A percentile compares a stretch with the other conserved stretches of the same genome.
phyloP scores from a whole-genome alignment of 805 yeast species.

The Tanozyma kutaoensis region DNA sequence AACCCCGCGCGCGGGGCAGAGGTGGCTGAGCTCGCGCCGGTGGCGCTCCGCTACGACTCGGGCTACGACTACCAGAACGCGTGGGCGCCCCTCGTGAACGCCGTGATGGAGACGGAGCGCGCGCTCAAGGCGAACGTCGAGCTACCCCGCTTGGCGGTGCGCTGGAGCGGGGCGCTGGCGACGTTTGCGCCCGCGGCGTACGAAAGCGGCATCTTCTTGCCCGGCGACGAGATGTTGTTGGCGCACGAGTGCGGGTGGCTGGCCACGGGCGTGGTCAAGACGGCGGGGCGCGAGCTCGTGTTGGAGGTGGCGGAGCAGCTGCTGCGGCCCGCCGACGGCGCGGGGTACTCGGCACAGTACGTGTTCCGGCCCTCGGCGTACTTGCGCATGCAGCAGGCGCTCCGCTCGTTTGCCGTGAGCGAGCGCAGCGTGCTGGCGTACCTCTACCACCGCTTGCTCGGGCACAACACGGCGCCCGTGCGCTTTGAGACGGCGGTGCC shows the following conservation, averaged over 20 bases:
- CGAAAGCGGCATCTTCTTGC: slow-evolving; percentile 48
- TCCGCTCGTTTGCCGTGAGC: slow-evolving; percentile 57
- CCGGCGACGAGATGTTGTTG: no score
- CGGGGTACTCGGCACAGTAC: slow-evolving; percentile 72
- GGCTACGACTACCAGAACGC: slow-evolving; percentile 78
- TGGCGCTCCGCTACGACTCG: slow-evolving; percentile 64
- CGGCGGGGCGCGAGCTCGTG: slow-evolving; percentile 76
- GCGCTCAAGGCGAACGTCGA: slow-evolving; percentile 39
- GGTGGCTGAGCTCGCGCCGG: slow-evolving; percentile 55
- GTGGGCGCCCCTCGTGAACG: slow-evolving; percentile 70
- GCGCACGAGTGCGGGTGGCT: no score
- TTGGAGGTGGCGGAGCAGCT: no score
- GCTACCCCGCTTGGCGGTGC: slow-evolving; percentile 3
- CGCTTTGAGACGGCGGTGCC: slow-evolving; percentile 56
- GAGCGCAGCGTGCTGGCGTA: slow-evolving; percentile 59
- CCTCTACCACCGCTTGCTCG: slow-evolving; percentile 66
- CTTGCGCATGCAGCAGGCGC: slow-evolving; percentile 72
- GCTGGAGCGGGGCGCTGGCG: slow-evolving; percentile 61
- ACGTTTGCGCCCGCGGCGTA: slow-evolving; percentile 56
- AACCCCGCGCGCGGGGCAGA: slow-evolving; percentile 18
- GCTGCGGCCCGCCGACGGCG: slow-evolving; percentile 49
- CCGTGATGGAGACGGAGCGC: slow-evolving; percentile 74
- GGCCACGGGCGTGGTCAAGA: no score
- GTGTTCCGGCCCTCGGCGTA: slow-evolving; percentile 84
- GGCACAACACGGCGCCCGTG: slow-evolving; percentile 59